These are phyloP conservation scores for Phaeosphaeriaceae sp. DNA, from an alignment of 2,329 filamentous ascomycete species.

Conservation along the genomic window DNA sequence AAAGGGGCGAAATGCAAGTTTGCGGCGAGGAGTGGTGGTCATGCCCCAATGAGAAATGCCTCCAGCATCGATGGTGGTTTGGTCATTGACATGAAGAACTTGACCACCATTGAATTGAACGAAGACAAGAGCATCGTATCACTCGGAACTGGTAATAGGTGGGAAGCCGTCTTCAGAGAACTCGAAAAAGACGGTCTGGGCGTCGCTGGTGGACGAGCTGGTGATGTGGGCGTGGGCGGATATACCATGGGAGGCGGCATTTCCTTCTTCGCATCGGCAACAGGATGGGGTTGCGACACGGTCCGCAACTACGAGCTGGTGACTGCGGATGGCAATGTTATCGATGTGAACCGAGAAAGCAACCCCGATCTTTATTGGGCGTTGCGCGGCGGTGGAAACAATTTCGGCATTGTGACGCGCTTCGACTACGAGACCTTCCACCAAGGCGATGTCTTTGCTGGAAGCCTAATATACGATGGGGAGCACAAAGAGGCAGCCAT, in stretches of 20 bases:
- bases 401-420: conserved; percentile 38
- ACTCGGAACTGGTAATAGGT: conserved; percentile 36
- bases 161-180: conserved; percentile 35
- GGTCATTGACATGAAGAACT: conserved; percentile 47
- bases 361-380: conserved; percentile 49
- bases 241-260: conserved; percentile 37
- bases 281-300: conserved; percentile 40
- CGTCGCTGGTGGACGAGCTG: conserved; percentile 33
- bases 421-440: conserved; percentile 26
- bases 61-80: conserved; percentile 51
- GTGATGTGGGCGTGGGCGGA: conserved; percentile 32
- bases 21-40: conserved; percentile 53
- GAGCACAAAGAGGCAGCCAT: conserved; percentile 5
- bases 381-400: conserved; percentile 41
- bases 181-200: conserved; percentile 29
- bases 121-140: conserved; percentile 23
- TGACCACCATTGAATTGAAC: conserved; percentile 29
- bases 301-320: conserved; percentile 43
- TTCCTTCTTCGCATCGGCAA: conserved; percentile 37
- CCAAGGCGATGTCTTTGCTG: conserved; percentile 14
- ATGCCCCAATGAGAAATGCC: conserved; percentile 45
- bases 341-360: conserved; percentile 30
- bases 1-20: conserved; percentile 35
- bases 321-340: conserved; percentile 21
- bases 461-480: conserved; percentile 9